A percentile compares a stretch with the other conserved stretches of the same genome.
Evolutionary conservation across 192 early-diverging fungal species (phyloP).

Genomic region (Cladochytrium replicatum): DNA sequence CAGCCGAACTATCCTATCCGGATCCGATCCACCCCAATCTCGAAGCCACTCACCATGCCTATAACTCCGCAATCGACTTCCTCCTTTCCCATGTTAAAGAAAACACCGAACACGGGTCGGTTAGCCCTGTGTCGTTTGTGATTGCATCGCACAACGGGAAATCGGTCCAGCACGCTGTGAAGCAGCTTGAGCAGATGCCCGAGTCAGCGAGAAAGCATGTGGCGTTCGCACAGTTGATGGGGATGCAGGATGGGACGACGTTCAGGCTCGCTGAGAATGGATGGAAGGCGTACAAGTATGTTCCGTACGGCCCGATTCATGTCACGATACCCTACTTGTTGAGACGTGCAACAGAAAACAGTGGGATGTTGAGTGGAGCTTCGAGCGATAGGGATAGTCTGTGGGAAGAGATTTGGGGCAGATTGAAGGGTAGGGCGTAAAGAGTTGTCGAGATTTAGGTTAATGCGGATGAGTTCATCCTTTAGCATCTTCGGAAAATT

Average conservation of each 20-base stretch:
- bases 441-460: no score
- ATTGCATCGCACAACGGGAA: conserved; percentile 86
- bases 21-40: conserved; percentile 76
- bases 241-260: conserved; percentile 88
- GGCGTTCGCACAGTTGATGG: conserved; percentile 87
- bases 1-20: conserved; percentile 52
- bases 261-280: conserved; percentile 67
- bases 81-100: conserved; percentile 48
- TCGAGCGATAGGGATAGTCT: conserved; percentile 2
- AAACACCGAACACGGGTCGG: conserved; percentile 8
- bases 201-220: no score
- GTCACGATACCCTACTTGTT: conserved; percentile 90
- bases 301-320: conserved; percentile 82
- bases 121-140: conserved; percentile 58
- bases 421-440: no score
- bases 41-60: conserved; percentile 71
- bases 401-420: not conserved
- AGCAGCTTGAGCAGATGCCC: conserved; percentile 41
- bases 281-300: conserved; percentile 82
- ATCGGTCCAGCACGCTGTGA: conserved; percentile 53
- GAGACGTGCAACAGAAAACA: conserved; percentile 91
- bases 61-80: conserved; percentile 65
- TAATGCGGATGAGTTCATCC: no score
- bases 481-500: no score
- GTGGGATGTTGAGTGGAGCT: conserved; percentile 58